Percentiles rank a stretch among this genome's conserved stretches.
These are phyloP conservation scores for Alternaria solani DNA, from an alignment of 2,329 filamentous ascomycete genomes.

Conservation along the genomic window DNA sequence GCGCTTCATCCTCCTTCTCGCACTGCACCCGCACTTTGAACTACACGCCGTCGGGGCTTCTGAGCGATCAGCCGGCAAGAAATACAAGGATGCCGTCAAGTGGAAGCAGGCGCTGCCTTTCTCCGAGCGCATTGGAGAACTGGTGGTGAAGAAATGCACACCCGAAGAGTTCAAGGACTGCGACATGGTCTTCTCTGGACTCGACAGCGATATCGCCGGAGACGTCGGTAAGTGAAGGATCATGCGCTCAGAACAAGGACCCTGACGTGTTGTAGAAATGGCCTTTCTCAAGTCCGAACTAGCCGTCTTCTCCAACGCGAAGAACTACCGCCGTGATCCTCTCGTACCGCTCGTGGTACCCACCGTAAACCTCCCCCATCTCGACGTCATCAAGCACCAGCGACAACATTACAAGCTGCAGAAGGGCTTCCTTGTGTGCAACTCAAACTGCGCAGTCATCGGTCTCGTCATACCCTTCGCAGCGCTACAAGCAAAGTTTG, in stretches of 20 bases:
- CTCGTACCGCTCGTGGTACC: constrained; percentile 93
- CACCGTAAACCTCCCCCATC: constrained; percentile 88
- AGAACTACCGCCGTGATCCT: constrained; percentile 93
- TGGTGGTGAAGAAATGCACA: constrained; percentile 86
- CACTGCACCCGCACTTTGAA: constrained; percentile 84
- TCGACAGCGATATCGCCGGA: constrained; percentile 91
- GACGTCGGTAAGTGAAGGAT: constrained; percentile 74
- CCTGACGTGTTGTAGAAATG: constrained; percentile 65
- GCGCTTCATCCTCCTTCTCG: constrained; percentile 91
- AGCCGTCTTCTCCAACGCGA: constrained; percentile 95
- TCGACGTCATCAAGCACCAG: constrained; percentile 90
- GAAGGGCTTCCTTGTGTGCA: constrained; percentile 94
- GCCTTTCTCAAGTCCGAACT: constrained; percentile 89
- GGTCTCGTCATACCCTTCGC: constrained; percentile 95
- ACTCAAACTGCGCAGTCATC: constrained; percentile 98
- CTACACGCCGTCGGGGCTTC: constrained; percentile 92
- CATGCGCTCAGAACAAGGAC: background rate
- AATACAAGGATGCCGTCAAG: constrained; percentile 89
- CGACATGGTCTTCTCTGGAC: constrained; percentile 90
- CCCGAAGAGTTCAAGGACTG: constrained; percentile 86
- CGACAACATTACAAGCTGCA: constrained; percentile 73
- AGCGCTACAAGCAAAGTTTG: constrained; percentile 85
- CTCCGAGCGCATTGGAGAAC: constrained; percentile 74
- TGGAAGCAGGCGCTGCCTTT: constrained; percentile 95
- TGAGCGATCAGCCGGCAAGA: constrained; percentile 87